Evolutionary conservation across 2,329 filamentous ascomycete species (phyloP).

Genomic region (Diaporthe sp.): DNA sequence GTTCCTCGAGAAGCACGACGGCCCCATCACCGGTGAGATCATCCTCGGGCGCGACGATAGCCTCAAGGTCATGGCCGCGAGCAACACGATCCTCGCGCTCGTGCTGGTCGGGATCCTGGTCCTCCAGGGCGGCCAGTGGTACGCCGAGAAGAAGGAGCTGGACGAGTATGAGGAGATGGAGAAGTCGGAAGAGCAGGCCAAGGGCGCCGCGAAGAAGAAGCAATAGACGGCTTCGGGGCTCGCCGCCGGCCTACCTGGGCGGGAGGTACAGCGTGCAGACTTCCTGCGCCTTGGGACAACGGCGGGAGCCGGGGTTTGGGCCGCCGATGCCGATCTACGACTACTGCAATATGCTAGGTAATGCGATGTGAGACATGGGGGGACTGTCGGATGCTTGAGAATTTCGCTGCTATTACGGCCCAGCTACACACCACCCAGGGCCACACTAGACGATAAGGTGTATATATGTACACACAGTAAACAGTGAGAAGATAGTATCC

Average conservation of each 20-base stretch:
- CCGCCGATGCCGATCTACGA: background rate
- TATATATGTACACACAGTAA: background rate
- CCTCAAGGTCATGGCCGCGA: slow-evolving; percentile 90
- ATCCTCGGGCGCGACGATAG: slow-evolving; percentile 88
- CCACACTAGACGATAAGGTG: background rate
- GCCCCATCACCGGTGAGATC: slow-evolving; percentile 70
- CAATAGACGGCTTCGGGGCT: slow-evolving; percentile 39
- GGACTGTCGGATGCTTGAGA: background rate
- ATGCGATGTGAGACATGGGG: background rate
- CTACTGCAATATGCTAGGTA: background rate
- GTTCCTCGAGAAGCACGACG: slow-evolving; percentile 57
- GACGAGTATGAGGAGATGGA: slow-evolving; percentile 81
- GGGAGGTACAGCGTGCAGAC: too few species aligned
- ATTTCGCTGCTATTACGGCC: background rate
- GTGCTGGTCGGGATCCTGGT: slow-evolving; percentile 93
- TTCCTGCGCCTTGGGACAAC: background rate
- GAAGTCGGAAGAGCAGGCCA: slow-evolving; percentile 54
- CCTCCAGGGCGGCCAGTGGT: slow-evolving; percentile 97
- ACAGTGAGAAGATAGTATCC: background rate
- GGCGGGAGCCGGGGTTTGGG: background rate
- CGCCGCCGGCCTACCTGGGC: background rate
- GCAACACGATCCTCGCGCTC: slow-evolving; percentile 95
- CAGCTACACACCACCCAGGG: background rate
- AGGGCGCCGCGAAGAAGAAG: slow-evolving; percentile 43
- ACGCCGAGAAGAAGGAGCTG: slow-evolving; percentile 92